Conservation (phyloP, 345 rosid species). For the Eutrema heterophyllum region DNA sequence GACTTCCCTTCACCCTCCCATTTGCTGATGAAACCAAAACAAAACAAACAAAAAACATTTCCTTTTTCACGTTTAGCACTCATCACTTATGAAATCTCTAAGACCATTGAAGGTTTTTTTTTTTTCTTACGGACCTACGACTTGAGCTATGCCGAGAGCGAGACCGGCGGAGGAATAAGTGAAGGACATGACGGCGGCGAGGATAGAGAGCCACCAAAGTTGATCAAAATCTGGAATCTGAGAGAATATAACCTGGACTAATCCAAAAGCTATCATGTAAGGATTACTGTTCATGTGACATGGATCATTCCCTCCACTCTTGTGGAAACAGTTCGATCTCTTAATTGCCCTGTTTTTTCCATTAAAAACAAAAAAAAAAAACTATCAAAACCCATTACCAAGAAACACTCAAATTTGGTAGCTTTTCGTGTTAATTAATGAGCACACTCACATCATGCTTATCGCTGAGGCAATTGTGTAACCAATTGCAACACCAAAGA, state of each 20-base stretch:
- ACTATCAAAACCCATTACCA: background rate
- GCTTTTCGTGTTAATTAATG: background rate
- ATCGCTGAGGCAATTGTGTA: constrained; percentile 49
- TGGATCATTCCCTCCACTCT: constrained; percentile 58
- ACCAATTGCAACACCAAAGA: constrained; percentile 44
- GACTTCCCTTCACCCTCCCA: constrained; percentile 34
- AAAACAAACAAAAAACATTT: background rate
- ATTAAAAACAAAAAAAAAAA: background rate
- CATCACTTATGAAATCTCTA: background rate
- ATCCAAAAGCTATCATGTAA: constrained; percentile 73
- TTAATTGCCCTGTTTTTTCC: constrained; percentile 55
- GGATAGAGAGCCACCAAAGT: constrained; percentile 78
- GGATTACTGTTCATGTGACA: constrained; percentile 74
- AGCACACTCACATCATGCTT: constrained; percentile 42
- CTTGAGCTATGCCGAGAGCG: constrained; percentile 68
- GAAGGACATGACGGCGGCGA: constrained; percentile 82
- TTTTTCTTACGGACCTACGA: constrained; percentile 32
- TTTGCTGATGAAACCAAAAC: constrained; percentile 14
- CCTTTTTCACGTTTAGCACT: background rate
- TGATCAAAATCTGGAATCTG: constrained; percentile 85
- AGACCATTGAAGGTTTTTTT: background rate
- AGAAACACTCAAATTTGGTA: background rate
- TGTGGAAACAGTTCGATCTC: constrained; percentile 78
- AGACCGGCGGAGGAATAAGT: constrained; percentile 72
- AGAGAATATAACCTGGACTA: constrained; percentile 62